Conservation (phyloP, 2,329 filamentous ascomycete species). For the Tolypocladium ophioglossoides region DNA sequence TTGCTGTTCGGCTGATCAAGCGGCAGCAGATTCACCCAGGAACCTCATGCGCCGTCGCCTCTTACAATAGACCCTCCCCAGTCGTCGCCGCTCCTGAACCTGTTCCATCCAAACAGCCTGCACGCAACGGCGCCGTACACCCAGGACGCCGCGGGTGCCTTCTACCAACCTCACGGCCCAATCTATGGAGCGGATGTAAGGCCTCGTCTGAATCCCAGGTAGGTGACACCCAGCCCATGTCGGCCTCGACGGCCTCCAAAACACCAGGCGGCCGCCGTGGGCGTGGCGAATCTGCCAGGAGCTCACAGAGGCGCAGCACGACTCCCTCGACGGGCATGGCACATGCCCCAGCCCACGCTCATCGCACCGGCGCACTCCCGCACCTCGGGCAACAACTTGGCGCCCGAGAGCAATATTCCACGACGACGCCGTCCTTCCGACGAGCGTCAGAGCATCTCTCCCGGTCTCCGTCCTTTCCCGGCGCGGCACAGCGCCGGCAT, state of each 20-base stretch:
- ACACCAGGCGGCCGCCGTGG: background rate
- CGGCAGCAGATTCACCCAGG: conserved; percentile 41
- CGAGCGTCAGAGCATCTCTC: conserved; percentile 36
- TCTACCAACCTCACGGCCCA: conserved; percentile 33
- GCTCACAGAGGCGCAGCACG: conserved; percentile 26
- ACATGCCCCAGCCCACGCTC: conserved; percentile 36
- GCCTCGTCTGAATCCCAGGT: conserved; percentile 44
- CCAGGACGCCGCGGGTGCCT: conserved; percentile 37
- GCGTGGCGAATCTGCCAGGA: background rate
- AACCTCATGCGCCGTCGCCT: conserved; percentile 35
- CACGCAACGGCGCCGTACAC: conserved; percentile 36
- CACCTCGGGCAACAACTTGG: conserved; percentile 37
- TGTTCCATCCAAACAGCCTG: conserved; percentile 40
- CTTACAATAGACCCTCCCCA: conserved; percentile 44
- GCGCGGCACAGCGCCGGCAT: conserved; percentile 34
- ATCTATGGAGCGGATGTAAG: conserved; percentile 42
- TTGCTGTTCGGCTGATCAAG: conserved; percentile 13
- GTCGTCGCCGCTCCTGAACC: conserved; percentile 37
- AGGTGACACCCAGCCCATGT: conserved; percentile 19
- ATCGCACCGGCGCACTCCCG: conserved; percentile 38
- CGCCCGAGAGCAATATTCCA: conserved; percentile 42
- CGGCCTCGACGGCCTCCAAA: background rate
- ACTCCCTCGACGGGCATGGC: conserved; percentile 44
- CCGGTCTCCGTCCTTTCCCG: conserved; percentile 41
- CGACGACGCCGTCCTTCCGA: conserved; percentile 39